A percentile compares a stretch with the other conserved stretches of the same genome.
phyloP scores from a whole-genome alignment of 2,329 filamentous ascomycete species.

The Pseudogymnoascus pannorum region DNA sequence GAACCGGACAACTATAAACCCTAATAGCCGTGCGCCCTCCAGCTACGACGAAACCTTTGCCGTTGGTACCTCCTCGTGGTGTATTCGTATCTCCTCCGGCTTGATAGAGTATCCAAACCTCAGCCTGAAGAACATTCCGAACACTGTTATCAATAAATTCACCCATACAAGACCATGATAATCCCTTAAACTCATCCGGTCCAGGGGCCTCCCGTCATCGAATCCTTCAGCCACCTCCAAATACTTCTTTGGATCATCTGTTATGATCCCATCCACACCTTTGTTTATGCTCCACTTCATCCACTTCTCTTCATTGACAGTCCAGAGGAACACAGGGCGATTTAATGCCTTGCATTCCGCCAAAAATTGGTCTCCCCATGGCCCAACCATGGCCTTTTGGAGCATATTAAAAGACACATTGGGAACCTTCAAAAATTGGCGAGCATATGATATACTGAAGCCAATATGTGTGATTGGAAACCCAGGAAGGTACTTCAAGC shows the following conservation, averaged over 20 bases:
- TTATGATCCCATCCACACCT: constrained; percentile 71
- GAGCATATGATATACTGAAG: constrained; percentile 55
- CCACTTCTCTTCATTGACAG: constrained; percentile 67
- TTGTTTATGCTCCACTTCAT: constrained; percentile 75
- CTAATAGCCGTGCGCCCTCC: neutral
- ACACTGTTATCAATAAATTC: constrained; percentile 11
- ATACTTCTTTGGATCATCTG: constrained; percentile 69
- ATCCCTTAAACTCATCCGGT: constrained; percentile 15
- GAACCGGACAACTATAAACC: neutral
- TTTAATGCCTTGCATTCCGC: constrained; percentile 46
- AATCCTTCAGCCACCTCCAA: constrained; percentile 47
- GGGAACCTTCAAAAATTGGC: constrained; percentile 59
- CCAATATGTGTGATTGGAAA: constrained; percentile 63
- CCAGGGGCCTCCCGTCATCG: constrained; percentile 19
- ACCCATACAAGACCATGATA: neutral
- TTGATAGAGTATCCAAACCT: constrained; percentile 12
- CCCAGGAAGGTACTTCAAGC: constrained; percentile 52
- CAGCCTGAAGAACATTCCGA: constrained; percentile 18
- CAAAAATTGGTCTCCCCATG: constrained; percentile 60
- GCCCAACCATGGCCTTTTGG: constrained; percentile 59
- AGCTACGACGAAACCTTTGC: neutral
- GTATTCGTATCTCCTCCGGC: neutral
- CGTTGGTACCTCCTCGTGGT: neutral
- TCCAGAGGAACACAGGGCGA: constrained; percentile 71
- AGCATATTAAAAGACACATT: constrained; percentile 73